Evolutionary conservation across 139 green algal genomes (phyloP), one percentile per base, ranked within the genome.

Genomic region (Auxenochlorella pyrenoidosa): DNA sequence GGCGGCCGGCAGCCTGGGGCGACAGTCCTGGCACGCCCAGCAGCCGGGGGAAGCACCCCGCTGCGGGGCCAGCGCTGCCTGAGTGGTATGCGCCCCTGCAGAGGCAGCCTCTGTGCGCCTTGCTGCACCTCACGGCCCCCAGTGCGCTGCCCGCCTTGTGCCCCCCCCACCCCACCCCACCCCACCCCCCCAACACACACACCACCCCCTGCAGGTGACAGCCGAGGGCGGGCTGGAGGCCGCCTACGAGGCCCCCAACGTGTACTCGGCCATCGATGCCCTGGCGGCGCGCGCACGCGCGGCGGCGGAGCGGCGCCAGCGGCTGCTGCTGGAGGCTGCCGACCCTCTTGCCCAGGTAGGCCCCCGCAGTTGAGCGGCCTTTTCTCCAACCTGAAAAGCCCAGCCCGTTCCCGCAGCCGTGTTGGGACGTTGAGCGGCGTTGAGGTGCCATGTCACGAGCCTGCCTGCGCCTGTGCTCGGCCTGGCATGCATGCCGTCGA

Each of bases 261-360:
- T 97, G 19, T 96, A 94, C 79, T 86, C 88, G 26, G 91, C 94
- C 0, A 86, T 96, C 78, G 95, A 98, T 44, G 78, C 90, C 21
- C 87, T 98, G 30, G 95, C 94, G 2, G 80, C 58, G 13, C 88
- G 95, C 0, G 95, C 95, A 1, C 83, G 90, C 4, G 85, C 83
- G 19, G 94, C 91, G 85, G 86, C 84, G 3, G 89, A 93, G 83
- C 90, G 91, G 41, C 89, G 91, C 34, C 85, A 92, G 85, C 89
- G 86, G 10, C 60, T 90, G 78, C 79, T 89, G 32, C 47, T 87
- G 24, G 91, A 92, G 40, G 59, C 24, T 1, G 63, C 47, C 19
- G 72, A 73, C 28, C 47, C 63, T 8, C 36, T 82, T 54, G 51
- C 60, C 0, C 47, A 84, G 79, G 79, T 84, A 38, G 51, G 24